Base-by-base conservation (phyloP, 1,284 basidiomycete species). In the Ustilago hordei region DNA sequence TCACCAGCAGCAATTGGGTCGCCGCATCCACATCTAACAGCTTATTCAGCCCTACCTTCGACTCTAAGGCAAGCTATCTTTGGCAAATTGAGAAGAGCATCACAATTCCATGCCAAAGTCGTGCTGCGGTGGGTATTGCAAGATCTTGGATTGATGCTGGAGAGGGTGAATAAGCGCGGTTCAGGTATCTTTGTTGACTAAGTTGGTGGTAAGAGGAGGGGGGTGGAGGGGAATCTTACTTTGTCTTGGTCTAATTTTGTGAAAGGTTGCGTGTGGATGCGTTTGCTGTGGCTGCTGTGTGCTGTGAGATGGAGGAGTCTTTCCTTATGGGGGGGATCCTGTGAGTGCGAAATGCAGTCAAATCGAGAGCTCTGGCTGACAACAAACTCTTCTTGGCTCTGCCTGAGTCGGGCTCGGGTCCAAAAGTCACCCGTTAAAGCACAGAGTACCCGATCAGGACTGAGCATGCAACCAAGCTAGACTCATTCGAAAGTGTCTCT, bases 71-170 rank as follows among this genome's bases (percentile, higher is more conserved):
- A 85, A 38, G 89, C 89, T 12, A 90, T 94, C 61, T 93, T 96
- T 84, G 87, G 89, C 73, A 92, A 91, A 81, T 89, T 98, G 62
- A 91, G 90, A 79, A 91, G 92, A 66, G 89, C 91, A 8, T 94
- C 93, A 17, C 94, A 98, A 81, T 98, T 98, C 86, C 94, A 97
- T 78, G 92, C 92, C 7, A 92, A 90, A 48, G 94, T 97, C 63
- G 90, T 99, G 52, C 89, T 97, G 63, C 93, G 93, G 9, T 97
- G 97, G 86, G 93, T 98, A 74, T 90, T 98, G 81, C 91, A 92
- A 55, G 89, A 90, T 66, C 68, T 89, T 12, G 88, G 84, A 53
- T 79, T 88, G 80, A 88, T 98, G 64, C 89, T 98, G 78, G 95
- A 98, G 9, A 47, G 54, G n/a, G 13, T 23, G 0, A 15, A 28